Percentiles rank a stretch among this genome's conserved stretches.
These are phyloP conservation scores for Taiozyma onychis DNA, from an alignment of 1,139 yeast genomes.

Conservation along the genomic window DNA sequence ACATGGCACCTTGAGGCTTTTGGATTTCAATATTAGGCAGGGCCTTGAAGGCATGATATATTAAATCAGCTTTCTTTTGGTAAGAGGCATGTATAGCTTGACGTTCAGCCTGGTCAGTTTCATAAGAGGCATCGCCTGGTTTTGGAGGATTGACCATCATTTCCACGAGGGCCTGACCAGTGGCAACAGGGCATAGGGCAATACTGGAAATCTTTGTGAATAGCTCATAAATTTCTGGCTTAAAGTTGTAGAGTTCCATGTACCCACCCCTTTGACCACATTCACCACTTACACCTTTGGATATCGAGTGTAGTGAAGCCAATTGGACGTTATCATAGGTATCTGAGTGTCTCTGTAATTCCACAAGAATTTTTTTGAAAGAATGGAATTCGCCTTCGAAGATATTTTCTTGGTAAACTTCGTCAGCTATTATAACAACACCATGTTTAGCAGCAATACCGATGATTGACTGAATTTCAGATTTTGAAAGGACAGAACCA, in stretches of 20 bases:
- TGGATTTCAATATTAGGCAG: slow-evolving; percentile 84
- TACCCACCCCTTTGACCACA: slow-evolving; percentile 99
- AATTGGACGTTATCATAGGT: slow-evolving; percentile 70
- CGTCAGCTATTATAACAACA: slow-evolving; percentile 91
- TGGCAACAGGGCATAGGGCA: slow-evolving; percentile 86
- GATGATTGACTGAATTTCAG: slow-evolving; percentile 65
- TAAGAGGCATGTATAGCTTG: slow-evolving; percentile 55
- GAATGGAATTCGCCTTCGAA: slow-evolving; percentile 63
- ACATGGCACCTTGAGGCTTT: slow-evolving; percentile 96
- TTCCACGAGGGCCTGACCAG: slow-evolving; percentile 91
- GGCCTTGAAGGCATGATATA: slow-evolving; percentile 63
- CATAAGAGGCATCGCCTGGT: slow-evolving; percentile 71
- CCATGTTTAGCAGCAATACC: slow-evolving; percentile 80
- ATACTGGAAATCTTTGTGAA: slow-evolving; percentile 84
- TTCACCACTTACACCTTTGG: slow-evolving; percentile 96
- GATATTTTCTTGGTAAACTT: slow-evolving; percentile 91
- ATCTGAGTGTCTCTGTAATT: slow-evolving; percentile 50
- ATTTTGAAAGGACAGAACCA: slow-evolving; percentile 67
- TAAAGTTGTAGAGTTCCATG: slow-evolving; percentile 87
- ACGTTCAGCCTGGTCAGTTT: slow-evolving; percentile 58
- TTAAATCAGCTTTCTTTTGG: slow-evolving; percentile 51
- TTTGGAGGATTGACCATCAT: slow-evolving; percentile 90
- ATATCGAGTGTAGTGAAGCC: slow-evolving; percentile 91
- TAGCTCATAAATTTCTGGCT: slow-evolving; percentile 59
- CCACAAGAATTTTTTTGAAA: slow-evolving; percentile 60